Evolutionary conservation across 108 stramenopile genomes (phyloP), one percentile per base, ranked within the genome.

Genomic region (Conticribra guillardii): DNA sequence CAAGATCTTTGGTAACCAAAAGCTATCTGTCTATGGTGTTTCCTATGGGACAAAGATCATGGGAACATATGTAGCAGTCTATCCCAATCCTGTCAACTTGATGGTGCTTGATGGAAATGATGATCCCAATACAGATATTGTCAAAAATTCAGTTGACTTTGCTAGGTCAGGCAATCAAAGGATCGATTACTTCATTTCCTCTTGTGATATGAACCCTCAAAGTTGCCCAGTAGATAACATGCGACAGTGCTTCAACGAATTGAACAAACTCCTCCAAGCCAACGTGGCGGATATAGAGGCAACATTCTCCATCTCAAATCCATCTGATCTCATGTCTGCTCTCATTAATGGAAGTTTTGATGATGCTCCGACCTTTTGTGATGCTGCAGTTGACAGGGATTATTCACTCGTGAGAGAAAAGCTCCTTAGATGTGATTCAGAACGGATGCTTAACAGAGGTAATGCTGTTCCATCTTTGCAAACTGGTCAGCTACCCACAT

Each of bases 11-110:
- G 61, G 61, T 7, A 34, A 62, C 11, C 46, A 62, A 24, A 62
- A 62, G 23, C 27, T 62, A 26, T 47, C 45, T 14, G 34, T 62
- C 5, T 62, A 28, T 48, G 61, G 61, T 26, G 19, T 62, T 7
- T 48, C 46, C 2, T 62, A 62, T 28, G 61, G 61, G 5, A 62
- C 61, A 4, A 48, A 48, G 9, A 45, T 62, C 61, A 62, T 62
- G 61, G 61, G 61, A 1, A 14, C 34, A 19, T 62, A 62, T 48
- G 61, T 26, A 2, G 47, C 61, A 5, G 34, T 62, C 4, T 62
- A 24, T 23, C 27, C 61, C 5, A 17, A 16, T 9, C 45, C 22
- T 14, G 46, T 62, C 23, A 46, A 62, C 24, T 26, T 62, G 9
- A 46, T 62, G 61, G 45, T 62, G 24, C 23, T 62, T 4, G 61